Base-by-base conservation (phyloP, 139 green algal species). In the Trebouxia sp. region DNA sequence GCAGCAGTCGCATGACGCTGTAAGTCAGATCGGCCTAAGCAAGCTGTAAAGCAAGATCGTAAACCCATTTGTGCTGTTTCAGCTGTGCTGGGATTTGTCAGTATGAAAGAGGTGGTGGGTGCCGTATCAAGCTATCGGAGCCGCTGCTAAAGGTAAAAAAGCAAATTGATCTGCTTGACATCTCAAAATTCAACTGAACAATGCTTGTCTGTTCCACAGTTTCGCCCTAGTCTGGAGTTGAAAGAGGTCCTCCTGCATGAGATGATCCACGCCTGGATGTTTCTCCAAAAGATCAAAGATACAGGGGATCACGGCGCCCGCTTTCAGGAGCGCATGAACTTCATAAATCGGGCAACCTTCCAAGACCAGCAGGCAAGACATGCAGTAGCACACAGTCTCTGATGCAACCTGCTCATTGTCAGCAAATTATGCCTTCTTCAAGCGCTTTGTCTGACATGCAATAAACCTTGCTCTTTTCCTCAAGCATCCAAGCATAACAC, bases 171-270 rank as follows among this genome's bases (percentile, higher is more conserved):
- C 56, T 69, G 26, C 56, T n/a, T 39, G 56, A 35, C 20, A n/a
- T n/a, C 37, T 42, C 1, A 12, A 28, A 28, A 11, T 20, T 24
- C 56, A 69, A 15, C n/a, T 32, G 56, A 39, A 28, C 11, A 11
- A 15, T 32, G 26, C 24, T 28, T 20, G 26, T 45, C 5, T 37
- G 26, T 39, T n/a, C 20, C 1, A 28, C 85, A 94, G 87, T 87
- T 91, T 37, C 90, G 94, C 11, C 92, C 91, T 9, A n/a, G 65
- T 12, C 50, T 79, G 0, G 94, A 96, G 85, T 53, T 97, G 2
- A 96, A 97, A 70, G 81, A 93, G 41, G 55, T 41, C 12, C 85
- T 97, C 74, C 87, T 97, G 42, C 93, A 97, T 80, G 93, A 97
- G 76, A 97, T 97, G 93, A 96, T 91, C 20, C 83, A 87, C 82